These are phyloP conservation scores for Kazachstania bromeliacearum DNA, from an alignment of 805 yeast species.

Conservation along the genomic window DNA sequence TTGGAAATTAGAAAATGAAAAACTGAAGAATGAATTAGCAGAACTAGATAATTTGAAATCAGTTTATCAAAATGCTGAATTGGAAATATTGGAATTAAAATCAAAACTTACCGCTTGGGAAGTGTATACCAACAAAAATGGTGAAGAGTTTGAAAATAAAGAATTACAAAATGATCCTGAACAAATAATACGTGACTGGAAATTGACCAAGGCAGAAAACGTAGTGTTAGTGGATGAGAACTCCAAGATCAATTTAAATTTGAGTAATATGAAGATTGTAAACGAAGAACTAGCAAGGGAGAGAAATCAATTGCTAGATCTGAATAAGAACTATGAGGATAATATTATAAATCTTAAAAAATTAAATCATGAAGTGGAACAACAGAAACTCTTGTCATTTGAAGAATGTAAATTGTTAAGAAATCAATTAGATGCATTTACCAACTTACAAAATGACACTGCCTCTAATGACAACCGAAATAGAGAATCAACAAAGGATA, in stretches of 20 bases:
- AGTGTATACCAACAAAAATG: constrained; percentile 29
- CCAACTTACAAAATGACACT: constrained; percentile 9
- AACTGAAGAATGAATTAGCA: constrained; percentile 34
- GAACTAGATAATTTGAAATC: constrained; percentile 37
- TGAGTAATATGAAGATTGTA: constrained; percentile 17
- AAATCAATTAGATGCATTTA: constrained; percentile 37
- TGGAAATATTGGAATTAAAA: constrained; percentile 41
- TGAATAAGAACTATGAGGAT: constrained; percentile 19
- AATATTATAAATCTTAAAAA: constrained; percentile 25
- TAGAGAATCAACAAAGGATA: constrained; percentile 7
- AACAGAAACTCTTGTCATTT: constrained; percentile 42
- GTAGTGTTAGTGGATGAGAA: constrained; percentile 29
- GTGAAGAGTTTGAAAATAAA: constrained; percentile 8
- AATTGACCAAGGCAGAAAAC: constrained; percentile 33
- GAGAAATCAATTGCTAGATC: constrained; percentile 30
- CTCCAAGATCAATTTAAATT: constrained; percentile 20
- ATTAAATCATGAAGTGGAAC: constrained; percentile 37
- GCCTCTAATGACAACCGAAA: constrained; percentile 8
- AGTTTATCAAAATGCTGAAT: constrained; percentile 38
- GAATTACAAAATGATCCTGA: constrained; percentile 16
- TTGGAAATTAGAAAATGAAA: constrained; percentile 23
- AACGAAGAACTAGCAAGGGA: constrained; percentile 32
- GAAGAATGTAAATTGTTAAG: constrained; percentile 53
- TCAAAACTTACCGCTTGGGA: constrained; percentile 42
- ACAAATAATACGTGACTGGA: constrained; percentile 33